Percentiles rank a stretch among this genome's conserved stretches.
Evolutionary conservation across 805 yeast species (phyloP).

Genomic region (Metschnikowia lachancei): DNA sequence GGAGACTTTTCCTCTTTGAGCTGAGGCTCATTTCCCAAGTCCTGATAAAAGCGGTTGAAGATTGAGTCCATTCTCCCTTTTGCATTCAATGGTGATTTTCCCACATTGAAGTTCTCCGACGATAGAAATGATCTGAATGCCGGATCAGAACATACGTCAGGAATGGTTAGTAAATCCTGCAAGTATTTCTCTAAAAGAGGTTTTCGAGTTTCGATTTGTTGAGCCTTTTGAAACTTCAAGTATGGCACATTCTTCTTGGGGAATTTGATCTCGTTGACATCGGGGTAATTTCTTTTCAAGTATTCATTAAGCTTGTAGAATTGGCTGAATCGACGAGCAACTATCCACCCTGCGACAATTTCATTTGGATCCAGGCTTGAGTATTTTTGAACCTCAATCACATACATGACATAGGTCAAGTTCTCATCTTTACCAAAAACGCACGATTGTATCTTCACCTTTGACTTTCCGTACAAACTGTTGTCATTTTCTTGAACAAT

Average conservation of each 20-base stretch:
- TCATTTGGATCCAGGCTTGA: constrained; percentile 40
- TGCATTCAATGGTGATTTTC: constrained; percentile 20
- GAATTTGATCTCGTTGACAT: constrained; percentile 48
- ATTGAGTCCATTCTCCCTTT: constrained; percentile 25
- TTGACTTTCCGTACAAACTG: constrained; percentile 66
- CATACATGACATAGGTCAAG: constrained; percentile 54
- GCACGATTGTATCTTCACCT: constrained; percentile 50
- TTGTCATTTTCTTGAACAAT: constrained; percentile 81
- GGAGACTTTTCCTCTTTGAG: neutral
- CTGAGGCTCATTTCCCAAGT: constrained; percentile 18
- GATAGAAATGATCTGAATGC: constrained; percentile 77
- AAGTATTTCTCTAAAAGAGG: constrained; percentile 61
- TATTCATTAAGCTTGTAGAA: constrained; percentile 70
- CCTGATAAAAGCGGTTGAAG: constrained; percentile 34
- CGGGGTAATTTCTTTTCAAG: constrained; percentile 51
- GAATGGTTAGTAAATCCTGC: constrained; percentile 52
- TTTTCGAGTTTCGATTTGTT: constrained; percentile 63
- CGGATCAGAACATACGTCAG: constrained; percentile 70
- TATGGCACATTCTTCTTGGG: constrained; percentile 62
- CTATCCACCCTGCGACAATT: constrained; percentile 76
- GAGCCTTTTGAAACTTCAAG: constrained; percentile 65
- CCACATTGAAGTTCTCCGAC: constrained; percentile 52
- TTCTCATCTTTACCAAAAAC: constrained; percentile 56
- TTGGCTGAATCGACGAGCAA: constrained; percentile 86
- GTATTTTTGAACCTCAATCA: constrained; percentile 68